phyloP scores from a whole-genome alignment of 164 flowering plant genomes.

The Pachysandra terminalis region DNA sequence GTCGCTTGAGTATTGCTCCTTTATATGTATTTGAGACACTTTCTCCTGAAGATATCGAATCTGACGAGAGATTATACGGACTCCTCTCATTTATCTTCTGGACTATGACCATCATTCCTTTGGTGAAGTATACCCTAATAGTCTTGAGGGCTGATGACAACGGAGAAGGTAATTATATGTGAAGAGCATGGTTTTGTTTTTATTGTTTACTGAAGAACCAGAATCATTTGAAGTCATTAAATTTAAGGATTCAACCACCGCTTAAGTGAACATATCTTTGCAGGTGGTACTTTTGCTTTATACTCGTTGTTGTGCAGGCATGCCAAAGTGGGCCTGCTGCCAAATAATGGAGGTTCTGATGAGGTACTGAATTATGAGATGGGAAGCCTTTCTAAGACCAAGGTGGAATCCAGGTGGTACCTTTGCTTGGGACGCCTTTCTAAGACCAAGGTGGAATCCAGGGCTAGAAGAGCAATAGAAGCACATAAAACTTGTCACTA shows the following conservation, averaged over 20 bases:
- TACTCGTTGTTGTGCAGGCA: constrained; percentile 66
- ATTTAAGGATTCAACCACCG: no score
- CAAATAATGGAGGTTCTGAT: constrained; percentile 31
- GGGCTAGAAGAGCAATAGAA: constrained; percentile 48
- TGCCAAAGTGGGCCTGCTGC: constrained; percentile 62
- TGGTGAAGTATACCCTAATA: constrained; percentile 66
- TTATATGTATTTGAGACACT: constrained; percentile 52
- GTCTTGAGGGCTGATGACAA: constrained; percentile 58
- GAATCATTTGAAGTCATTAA: background rate
- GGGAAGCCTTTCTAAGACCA: constrained; percentile 19
- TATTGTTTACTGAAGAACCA: background rate
- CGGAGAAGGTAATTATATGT: constrained; percentile 48
- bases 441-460: no score
- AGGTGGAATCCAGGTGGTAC: constrained; percentile 35
- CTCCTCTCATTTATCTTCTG: constrained; percentile 61
- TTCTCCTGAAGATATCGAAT: constrained; percentile 21
- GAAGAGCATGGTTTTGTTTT: background rate
- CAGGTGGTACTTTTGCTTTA: constrained; percentile 72
- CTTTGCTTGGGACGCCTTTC: constrained; percentile 15
- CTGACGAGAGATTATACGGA: constrained; percentile 35
- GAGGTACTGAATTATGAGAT: constrained; percentile 30
- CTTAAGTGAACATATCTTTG: constrained; percentile 14
- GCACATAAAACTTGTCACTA: constrained; percentile 46
- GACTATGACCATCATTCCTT: constrained; percentile 55
- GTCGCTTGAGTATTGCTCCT: constrained; percentile 65